Percentiles rank a stretch among this genome's conserved stretches.
phyloP scores from a whole-genome alignment of 2,329 filamentous ascomycete genomes.

The Fusarium domesticum region DNA sequence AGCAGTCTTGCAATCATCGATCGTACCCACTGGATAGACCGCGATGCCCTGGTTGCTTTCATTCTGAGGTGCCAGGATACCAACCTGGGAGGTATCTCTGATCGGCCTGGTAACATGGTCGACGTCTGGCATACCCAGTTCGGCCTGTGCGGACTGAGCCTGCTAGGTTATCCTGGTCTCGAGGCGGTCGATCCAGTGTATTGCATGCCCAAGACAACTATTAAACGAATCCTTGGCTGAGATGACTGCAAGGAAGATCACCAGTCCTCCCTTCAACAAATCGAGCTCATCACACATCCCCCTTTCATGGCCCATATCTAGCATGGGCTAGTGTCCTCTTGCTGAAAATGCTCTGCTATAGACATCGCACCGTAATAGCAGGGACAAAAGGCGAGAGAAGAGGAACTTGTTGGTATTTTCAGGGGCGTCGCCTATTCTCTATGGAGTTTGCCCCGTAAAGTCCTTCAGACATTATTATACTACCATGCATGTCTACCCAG shows the following conservation, averaged over 20 bases:
- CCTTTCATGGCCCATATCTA: not conserved
- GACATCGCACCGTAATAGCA: slow-evolving; percentile 46
- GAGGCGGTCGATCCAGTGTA: slow-evolving; percentile 85
- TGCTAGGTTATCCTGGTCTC: slow-evolving; percentile 74
- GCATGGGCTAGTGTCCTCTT: slow-evolving; percentile 46
- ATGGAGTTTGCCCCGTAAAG: slow-evolving; percentile 28
- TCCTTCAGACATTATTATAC: slow-evolving; percentile 30
- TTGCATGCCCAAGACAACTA: slow-evolving; percentile 70
- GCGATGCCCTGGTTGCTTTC: slow-evolving; percentile 71
- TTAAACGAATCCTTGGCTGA: slow-evolving; percentile 54
- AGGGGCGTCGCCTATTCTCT: slow-evolving; percentile 24
- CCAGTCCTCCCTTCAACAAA: not conserved
- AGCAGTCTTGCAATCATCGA: slow-evolving; percentile 88
- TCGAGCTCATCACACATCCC: not conserved
- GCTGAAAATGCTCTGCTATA: slow-evolving; percentile 64
- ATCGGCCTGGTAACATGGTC: slow-evolving; percentile 89
- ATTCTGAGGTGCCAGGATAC: slow-evolving; percentile 87
- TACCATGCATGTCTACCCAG: no score
- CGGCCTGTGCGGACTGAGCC: slow-evolving; percentile 80
- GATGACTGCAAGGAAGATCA: not conserved
- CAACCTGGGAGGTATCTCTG: slow-evolving; percentile 79
- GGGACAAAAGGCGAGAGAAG: slow-evolving; percentile 75
- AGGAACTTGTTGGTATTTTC: slow-evolving; percentile 28
- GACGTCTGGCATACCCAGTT: slow-evolving; percentile 97
- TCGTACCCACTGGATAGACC: slow-evolving; percentile 89